phyloP scores from a whole-genome alignment of 1,284 basidiomycete genomes.

The Ustilago bromivora region DNA sequence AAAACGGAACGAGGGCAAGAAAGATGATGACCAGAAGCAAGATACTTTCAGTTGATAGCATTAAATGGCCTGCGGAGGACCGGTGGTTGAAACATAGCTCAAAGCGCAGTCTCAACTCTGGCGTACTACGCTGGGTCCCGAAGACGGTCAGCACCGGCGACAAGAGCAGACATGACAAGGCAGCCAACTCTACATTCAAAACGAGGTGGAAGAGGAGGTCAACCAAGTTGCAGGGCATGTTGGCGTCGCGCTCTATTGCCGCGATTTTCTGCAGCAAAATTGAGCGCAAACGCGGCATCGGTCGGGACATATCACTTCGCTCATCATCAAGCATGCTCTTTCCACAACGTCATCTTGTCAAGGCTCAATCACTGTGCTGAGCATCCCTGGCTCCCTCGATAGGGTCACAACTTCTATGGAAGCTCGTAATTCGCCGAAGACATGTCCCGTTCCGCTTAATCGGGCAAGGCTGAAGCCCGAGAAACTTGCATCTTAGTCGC shows the following conservation, averaged over 20 bases:
- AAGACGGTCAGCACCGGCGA: not conserved
- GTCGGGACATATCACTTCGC: constrained; percentile 29
- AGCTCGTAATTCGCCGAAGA: not conserved
- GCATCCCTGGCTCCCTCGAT: not conserved
- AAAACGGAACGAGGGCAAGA: not conserved
- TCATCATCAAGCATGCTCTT: not conserved
- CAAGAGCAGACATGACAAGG: not conserved
- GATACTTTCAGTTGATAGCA: not conserved
- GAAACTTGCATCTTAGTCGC: not conserved
- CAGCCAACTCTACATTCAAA: not conserved
- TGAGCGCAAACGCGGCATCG: not conserved
- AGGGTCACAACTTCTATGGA: not conserved
- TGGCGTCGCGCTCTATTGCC: constrained; percentile 20
- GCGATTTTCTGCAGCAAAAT: not conserved
- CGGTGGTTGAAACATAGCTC: not conserved
- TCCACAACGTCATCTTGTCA: constrained; percentile 4
- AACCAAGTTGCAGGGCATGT: not conserved
- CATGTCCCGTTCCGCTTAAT: not conserved
- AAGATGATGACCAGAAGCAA: constrained; percentile 5
- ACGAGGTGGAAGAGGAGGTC: not conserved
- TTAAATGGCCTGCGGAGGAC: not conserved
- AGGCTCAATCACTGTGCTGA: not conserved
- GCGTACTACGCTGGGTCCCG: no score
- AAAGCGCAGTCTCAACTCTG: constrained; percentile 11
- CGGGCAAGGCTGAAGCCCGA: not conserved